Evolutionary conservation across 768 basidiomycete genomes (phyloP), one percentile per base, ranked within the genome.

Genomic region (Russula griseocarnosa): DNA sequence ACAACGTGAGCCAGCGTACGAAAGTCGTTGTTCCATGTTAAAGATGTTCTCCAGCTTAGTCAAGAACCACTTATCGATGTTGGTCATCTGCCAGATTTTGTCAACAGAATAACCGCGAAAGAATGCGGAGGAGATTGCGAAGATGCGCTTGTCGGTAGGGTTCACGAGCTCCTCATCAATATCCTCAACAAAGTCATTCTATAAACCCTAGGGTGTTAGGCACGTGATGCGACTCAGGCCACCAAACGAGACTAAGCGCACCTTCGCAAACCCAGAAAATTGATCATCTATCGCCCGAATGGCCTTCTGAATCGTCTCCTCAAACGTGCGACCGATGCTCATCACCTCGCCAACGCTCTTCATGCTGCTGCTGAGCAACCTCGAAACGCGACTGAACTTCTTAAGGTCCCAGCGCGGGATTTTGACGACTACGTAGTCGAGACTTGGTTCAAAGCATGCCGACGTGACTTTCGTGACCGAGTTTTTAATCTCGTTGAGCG

Each of bases 281-380:
- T 87, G 88, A 71, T 97, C 96, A 73, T 98, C 97, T 69, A 99
- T 97, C 3, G 94, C 89, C 38, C 96, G 81, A 66, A 98, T 96
- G 4, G 96, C 97, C 78, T 99, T 98, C 75, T 98, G 96, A 61
- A 98, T 88, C 1, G 95, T 98, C 80, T 99, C 96, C 74, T 98
- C 96, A 71, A 99, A 99, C 5, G 94, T 97, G 70, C 96, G 81
- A 16, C 96, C 96, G 69, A 99, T 98, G 69, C 92, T 93, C 97
- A 99, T 99, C 62, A 99, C 96, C 76, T 99, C 96, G 30, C 96
- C 96, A 9, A 99, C 96, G 70, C 91, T 94, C 83, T 98, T 98
- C 96, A 99, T 98, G 76, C 91, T 93, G 69, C 90, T 92, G 75
- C 92, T 93, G 55, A 99, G 79, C 46, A 91, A 80, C 63, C 89